These are phyloP conservation scores for Rhynchosporium secalis DNA, from an alignment of 2,329 filamentous ascomycete species.

Conservation along the genomic window DNA sequence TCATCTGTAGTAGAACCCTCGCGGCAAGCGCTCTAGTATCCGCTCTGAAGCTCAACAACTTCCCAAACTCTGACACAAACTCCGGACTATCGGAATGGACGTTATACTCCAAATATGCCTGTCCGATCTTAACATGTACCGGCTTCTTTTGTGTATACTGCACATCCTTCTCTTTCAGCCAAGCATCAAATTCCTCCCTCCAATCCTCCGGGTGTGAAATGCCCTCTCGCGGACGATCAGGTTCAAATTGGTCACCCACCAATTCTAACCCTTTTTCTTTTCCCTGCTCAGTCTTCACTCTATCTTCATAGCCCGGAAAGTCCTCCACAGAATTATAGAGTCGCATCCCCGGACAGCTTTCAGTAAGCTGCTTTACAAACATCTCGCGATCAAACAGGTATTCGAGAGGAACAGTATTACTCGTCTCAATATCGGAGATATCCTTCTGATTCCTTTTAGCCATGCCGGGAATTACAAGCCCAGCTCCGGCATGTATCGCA, in stretches of 20 bases:
- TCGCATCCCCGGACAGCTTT: constrained; percentile 33
- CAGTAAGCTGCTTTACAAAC: constrained; percentile 31
- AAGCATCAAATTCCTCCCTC: constrained; percentile 29
- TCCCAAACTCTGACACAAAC: constrained; percentile 42
- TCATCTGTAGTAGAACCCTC: background rate
- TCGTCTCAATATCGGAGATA: constrained; percentile 24
- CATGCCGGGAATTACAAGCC: constrained; percentile 28
- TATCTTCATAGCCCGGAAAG: constrained; percentile 8
- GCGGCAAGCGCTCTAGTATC: constrained; percentile 7
- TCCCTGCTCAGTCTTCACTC: background rate
- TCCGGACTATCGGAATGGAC: constrained; percentile 38
- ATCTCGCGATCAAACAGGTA: constrained; percentile 35
- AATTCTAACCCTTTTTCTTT: background rate
- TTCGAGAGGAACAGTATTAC: constrained; percentile 22
- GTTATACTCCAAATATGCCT: constrained; percentile 42
- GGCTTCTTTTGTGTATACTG: background rate
- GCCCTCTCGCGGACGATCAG: constrained; percentile 31
- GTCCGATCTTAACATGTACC: constrained; percentile 28
- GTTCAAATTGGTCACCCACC: constrained; percentile 18
- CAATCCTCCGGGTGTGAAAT: constrained; percentile 30
- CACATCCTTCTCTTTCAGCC: constrained; percentile 24
- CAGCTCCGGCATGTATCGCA: constrained; percentile 34
- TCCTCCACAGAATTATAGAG: constrained; percentile 23
- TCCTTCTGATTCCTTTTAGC: constrained; percentile 27
- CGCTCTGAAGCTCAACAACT: constrained; percentile 38